phyloP scores from a whole-genome alignment of 495 filamentous ascomycete genomes.

The Cercophora sp. region DNA sequence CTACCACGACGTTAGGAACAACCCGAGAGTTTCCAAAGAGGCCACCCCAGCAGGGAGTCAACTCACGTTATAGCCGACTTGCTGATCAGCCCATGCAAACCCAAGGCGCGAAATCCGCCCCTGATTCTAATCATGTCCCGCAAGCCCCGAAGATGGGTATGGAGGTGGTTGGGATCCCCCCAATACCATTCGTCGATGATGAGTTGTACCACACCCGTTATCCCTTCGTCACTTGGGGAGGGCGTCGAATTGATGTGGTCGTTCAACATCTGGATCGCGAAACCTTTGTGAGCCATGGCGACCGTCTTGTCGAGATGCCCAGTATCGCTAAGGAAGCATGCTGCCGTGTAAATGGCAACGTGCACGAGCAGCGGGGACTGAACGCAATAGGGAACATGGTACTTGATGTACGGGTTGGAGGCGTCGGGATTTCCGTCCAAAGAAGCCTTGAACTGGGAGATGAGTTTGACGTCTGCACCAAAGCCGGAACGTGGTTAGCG shows the following conservation, averaged over 20 bases:
- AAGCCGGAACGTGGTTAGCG: background rate
- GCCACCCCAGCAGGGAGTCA: background rate
- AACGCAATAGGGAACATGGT: conserved; percentile 33
- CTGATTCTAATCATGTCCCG: conserved; percentile 33
- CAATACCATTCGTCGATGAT: conserved; percentile 38
- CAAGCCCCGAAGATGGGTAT: conserved; percentile 30
- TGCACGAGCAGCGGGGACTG: conserved; percentile 31
- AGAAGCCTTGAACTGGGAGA: conserved; percentile 44
- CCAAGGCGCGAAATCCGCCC: conserved; percentile 34
- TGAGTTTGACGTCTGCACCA: conserved; percentile 53
- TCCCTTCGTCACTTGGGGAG: conserved; percentile 32
- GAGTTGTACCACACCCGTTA: conserved; percentile 35
- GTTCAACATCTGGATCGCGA: conserved; percentile 33
- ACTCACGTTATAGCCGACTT: conserved; percentile 37
- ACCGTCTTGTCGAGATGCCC: conserved; percentile 32
- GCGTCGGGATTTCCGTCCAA: conserved; percentile 36
- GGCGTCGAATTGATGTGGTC: conserved; percentile 29
- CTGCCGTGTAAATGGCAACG: conserved; percentile 35
- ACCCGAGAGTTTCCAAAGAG: too few species aligned
- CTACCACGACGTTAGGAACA: conserved; percentile 17
- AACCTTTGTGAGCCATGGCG: conserved; percentile 34
- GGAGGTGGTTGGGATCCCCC: conserved; percentile 30
- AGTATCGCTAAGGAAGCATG: conserved; percentile 36
- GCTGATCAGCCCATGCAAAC: conserved; percentile 34
- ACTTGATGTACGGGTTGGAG: conserved; percentile 32